Base-by-base conservation (phyloP, 1,284 basidiomycete species). In the Ceratobasidium sp. region DNA sequence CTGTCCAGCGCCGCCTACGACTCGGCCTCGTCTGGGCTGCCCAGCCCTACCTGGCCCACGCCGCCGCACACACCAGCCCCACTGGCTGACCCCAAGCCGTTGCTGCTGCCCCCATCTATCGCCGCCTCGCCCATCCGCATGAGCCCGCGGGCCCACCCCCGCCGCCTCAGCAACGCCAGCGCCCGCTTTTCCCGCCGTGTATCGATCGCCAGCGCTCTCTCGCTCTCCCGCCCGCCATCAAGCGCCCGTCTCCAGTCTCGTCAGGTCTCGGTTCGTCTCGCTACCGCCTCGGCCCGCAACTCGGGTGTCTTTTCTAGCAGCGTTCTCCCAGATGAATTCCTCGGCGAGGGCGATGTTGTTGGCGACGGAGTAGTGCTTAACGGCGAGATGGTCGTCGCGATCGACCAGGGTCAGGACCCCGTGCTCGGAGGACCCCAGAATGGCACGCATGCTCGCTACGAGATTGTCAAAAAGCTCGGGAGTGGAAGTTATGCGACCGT, bases 401-500 rank as follows among this genome's bases (percentile, higher is more conserved):
- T 91, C 69, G 80, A 83, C 63, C 76, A 79, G 75, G 76, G 70
- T 61, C 57, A 66, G 21, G 28, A 74, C 28, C 74, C 77, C 77
- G 70, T 76, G 75, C 66, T 78, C 75, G 77, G 78, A 76, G 64
- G 44, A 64, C 44, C 38, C 64, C 49, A 57, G 81, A 83, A 76
- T 77, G 82, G 75, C 81, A 83, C 78, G 83, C 85, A 76, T 16
- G 83, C 81, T 26, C 88, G 91, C 77, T 93, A 96, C 77, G 88
- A 95, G 83, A 93, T 98, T 77, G 88, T 96, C 76, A 85, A 92
- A 71, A 87, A 88, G 76, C 87, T 97, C 59, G 95, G 95, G 52
- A 90, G 93, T 0, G 95, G 95, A 76, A 93, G 91, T 74, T 97
- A 97, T 80, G 95, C 95, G 21, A 91, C 95, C 77, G 96, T 98